These are phyloP conservation scores for Wickerhamiella qilinensis DNA, from an alignment of 805 yeast species.

Conservation along the genomic window DNA sequence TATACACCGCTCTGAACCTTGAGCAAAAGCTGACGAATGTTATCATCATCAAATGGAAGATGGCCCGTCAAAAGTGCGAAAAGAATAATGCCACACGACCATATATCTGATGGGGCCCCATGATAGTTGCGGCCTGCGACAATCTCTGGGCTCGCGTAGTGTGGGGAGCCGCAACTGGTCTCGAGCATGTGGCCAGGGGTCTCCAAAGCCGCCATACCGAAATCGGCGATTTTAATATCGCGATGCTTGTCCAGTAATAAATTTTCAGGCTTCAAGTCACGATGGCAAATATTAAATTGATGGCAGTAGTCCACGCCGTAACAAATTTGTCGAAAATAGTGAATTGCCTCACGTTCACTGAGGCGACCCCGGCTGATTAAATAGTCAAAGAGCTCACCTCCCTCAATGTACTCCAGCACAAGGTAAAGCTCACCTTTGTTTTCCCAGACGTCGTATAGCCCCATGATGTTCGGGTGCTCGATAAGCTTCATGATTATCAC, in stretches of 20 bases:
- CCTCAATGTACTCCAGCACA: constrained; percentile 89
- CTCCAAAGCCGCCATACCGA: constrained; percentile 98
- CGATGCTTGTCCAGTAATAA: constrained; percentile 62
- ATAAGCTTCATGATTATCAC: constrained; percentile 93
- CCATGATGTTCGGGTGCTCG: constrained; percentile 85
- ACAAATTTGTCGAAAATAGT: constrained; percentile 75
- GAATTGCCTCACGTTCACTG: constrained; percentile 78
- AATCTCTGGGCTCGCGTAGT: constrained; percentile 95
- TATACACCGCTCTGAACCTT: constrained; percentile 87
- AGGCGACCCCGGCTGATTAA: constrained; percentile 77
- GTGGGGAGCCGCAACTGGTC: constrained; percentile 96
- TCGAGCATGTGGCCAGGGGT: constrained; percentile 66
- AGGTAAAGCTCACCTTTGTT: constrained; percentile 81
- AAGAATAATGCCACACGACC: constrained; percentile 95
- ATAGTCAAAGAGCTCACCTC: constrained; percentile 90
- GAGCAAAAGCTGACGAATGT: constrained; percentile 66
- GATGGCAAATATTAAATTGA: constrained; percentile 72
- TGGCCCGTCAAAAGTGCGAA: constrained; percentile 91
- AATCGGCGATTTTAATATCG: constrained; percentile 92
- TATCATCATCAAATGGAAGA: constrained; percentile 92
- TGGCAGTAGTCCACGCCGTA: constrained; percentile 75
- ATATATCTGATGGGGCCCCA: constrained; percentile 92
- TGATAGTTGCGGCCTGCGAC: constrained; percentile 91
- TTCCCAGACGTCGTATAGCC: constrained; percentile 95
- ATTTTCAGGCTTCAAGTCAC: constrained; percentile 76